phyloP scores from a whole-genome alignment of 129 eudicot genomes.

The Artemisia argyi region DNA sequence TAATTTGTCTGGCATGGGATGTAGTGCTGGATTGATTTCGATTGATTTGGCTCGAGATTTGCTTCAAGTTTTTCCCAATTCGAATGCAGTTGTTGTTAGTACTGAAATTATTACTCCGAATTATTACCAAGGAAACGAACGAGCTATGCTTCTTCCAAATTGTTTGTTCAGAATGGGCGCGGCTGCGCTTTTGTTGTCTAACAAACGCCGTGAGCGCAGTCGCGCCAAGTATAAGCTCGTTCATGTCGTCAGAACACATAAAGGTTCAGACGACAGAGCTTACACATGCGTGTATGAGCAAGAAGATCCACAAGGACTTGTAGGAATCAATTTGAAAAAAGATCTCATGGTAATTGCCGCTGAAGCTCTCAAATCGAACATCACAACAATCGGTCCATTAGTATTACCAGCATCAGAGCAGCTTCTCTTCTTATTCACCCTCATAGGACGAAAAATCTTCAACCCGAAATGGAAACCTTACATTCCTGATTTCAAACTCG shows the following conservation, averaged over 20 bases:
- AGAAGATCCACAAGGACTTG: slow-evolving; percentile 65
- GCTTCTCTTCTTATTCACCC: slow-evolving; percentile 51
- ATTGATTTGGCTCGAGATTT: slow-evolving; percentile 70
- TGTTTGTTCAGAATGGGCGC: slow-evolving; percentile 83
- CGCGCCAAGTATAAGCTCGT: slow-evolving; percentile 62
- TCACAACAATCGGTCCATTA: slow-evolving; percentile 68
- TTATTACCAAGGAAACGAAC: slow-evolving; percentile 67
- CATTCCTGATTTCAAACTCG: slow-evolving; percentile 70
- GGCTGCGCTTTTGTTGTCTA: slow-evolving; percentile 56
- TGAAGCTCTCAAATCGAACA: slow-evolving; percentile 63
- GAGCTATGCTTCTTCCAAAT: slow-evolving; percentile 79
- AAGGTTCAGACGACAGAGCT: slow-evolving; percentile 67
- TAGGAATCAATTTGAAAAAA: slow-evolving; percentile 65
- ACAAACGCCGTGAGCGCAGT: slow-evolving; percentile 41
- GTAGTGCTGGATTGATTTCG: slow-evolving; percentile 69
- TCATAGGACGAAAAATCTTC: slow-evolving; percentile 60
- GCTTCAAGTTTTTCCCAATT: slow-evolving; percentile 63
- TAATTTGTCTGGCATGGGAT: slow-evolving; percentile 83
- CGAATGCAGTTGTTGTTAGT: slow-evolving; percentile 56
- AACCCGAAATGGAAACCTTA: slow-evolving; percentile 72
- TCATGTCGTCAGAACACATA: slow-evolving; percentile 73
- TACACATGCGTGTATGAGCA: slow-evolving; percentile 63
- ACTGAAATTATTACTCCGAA: slow-evolving; percentile 75
- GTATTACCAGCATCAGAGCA: slow-evolving; percentile 70
- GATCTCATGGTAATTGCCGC: slow-evolving; percentile 78